Evolutionary conservation across 495 filamentous ascomycete genomes (phyloP), one percentile per base, ranked within the genome.

Genomic region (Aspergillus saccharolyticus): DNA sequence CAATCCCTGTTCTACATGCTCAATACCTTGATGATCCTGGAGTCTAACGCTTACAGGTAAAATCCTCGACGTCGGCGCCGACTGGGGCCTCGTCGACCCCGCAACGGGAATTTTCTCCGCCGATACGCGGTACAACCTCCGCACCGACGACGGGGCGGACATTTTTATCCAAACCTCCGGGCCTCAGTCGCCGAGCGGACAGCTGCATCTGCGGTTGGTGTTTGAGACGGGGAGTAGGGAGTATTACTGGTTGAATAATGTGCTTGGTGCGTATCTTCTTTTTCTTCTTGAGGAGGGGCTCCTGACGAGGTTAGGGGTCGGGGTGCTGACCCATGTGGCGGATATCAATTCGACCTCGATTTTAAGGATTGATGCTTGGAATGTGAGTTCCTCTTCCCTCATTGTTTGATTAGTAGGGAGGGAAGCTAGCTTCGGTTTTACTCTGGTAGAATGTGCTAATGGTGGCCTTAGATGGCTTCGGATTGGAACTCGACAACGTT

Each of bases 201-300:
- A 67, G 39, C 42, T 70, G 46, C 69, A 70, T 65, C 46, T 70
- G 33, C 63, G 61, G 1, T 45, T 72, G 52, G 20, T 68, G 16
- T 68, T 70, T 53, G 64, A 64, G 50, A 68, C 69, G 0, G 67
- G 64, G 0, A 62, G 62, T 60, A 42, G 58, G 18, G 63, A 63
- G 28, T 72, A 72, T 57, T 70, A 72, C 51, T 72, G 69, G 69
- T 44, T 70, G 61, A 72, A 72, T 58, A 67, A 70, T 60, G 57
- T 72, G 44, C 48, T 72, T 54, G 69, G 69, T 70, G 45, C 51
- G 68, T 66, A 20, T 14, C 18, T 22, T 14, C 18, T 22, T 7
- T 42, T 28, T 54, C 19, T 43, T 22, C 44, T 22, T 43, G 1
- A 15, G 6, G 21, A 3, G 21, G 17, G 4, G 20, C n/a, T n/a